Evolutionary conservation across 345 rosid species (phyloP), one percentile per base, ranked within the genome.

Genomic region (Iberis pinnata): DNA sequence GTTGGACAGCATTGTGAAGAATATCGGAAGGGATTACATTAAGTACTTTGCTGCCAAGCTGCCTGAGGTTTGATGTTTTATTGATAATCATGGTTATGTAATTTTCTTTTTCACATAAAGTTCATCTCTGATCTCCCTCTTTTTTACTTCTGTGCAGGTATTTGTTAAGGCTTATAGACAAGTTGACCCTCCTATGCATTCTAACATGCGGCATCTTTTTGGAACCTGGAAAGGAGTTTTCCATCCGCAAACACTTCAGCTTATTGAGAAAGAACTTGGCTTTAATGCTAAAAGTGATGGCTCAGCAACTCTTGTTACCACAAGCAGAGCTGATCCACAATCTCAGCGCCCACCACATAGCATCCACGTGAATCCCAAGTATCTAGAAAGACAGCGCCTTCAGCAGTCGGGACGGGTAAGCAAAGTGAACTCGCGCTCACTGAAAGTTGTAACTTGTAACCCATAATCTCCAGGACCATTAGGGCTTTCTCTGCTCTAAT

Each of bases 201-300:
- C 75, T 27, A 86, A 90, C 49, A 93, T 93, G 99, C 79, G 82
- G 12, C 99, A 93, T 79, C 97, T 93, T 64, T 88, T 88, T 65
- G 97, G 97, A 64, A 93, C 99, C 36, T 93, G 99, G 99, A 93
- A 83, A 78, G 95, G 97, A 22, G 94, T 88, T 51, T 93, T 93
- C 64, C 95, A 88, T 67, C 84, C 66, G 15, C 85, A 71, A 37
- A 53, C 80, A 53, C 95, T 88, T 63, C 94, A 86, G 64, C 42
- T 56, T 53, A 93, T 93, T 43, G 97, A 81, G 78, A 88, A 77
- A 74, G 95, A 88, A 50, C 95, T 93, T 71, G 94, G 90, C 50
- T 82, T 93, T 69, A 54, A 76, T 65, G 50, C 94, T 60, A 54
- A 68, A 61, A 65, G 60, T 27, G 90, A 83, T 72, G 87, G 85